phyloP scores from a whole-genome alignment of 805 yeast species.

The Candida koratica region DNA sequence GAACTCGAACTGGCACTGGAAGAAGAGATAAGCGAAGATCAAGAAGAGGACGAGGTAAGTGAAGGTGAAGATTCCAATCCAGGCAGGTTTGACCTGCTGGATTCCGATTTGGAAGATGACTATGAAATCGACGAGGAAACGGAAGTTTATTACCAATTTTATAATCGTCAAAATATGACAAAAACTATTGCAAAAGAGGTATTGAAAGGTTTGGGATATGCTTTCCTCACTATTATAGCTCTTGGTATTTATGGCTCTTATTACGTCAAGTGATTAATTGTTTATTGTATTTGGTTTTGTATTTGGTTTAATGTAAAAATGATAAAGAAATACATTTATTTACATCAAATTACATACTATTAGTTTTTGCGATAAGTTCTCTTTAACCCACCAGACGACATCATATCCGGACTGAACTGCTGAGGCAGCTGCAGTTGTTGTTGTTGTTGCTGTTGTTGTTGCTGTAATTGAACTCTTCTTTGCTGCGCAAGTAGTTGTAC shows the following conservation, averaged over 20 bases:
- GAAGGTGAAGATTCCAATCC: no score
- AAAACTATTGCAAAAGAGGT: constrained; percentile 25
- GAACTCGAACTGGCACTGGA: no score
- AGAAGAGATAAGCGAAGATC: no score
- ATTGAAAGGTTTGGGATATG: constrained; percentile 31
- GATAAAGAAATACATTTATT: not conserved
- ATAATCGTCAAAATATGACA: constrained; percentile 1
- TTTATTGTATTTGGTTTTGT: not conserved
- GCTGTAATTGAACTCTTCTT: constrained; percentile 18
- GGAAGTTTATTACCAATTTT: constrained; percentile 8
- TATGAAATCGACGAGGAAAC: constrained; percentile 5
- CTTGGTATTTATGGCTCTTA: constrained; percentile 35
- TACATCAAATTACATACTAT: constrained; percentile 5
- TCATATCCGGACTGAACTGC: constrained; percentile 15
- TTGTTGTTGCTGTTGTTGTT: constrained; percentile 15
- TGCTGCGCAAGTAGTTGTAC: constrained; percentile 26
- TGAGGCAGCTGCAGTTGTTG: constrained; percentile 12
- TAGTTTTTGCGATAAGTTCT: constrained; percentile 7
- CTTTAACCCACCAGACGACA: constrained; percentile 12
- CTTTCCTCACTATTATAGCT: constrained; percentile 28
- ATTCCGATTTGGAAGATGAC: no score
- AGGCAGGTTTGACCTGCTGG: no score
- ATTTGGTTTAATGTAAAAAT: not conserved
- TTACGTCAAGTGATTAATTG: not conserved
- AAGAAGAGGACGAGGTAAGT: no score